Evolutionary conservation across 179 eudicot species (phyloP).

Genomic region (Heliamphora pulchella): DNA sequence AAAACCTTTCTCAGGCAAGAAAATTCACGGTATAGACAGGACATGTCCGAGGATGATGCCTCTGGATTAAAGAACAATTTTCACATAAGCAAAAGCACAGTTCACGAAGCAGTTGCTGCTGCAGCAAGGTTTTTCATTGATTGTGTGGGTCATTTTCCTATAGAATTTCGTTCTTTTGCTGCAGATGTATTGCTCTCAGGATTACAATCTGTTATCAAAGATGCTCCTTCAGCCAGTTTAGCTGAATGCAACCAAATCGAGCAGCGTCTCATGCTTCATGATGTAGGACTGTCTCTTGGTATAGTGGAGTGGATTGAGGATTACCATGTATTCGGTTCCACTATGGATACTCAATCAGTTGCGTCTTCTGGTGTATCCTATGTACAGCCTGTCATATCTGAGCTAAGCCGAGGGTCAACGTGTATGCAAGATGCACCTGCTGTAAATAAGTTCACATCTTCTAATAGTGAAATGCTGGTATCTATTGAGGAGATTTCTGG

Average conservation of each 20-base stretch:
- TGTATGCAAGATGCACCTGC: slow-evolving; percentile 10
- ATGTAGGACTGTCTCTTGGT: slow-evolving; percentile 75
- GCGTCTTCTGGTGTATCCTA: slow-evolving; percentile 26
- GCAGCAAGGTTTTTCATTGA: slow-evolving; percentile 61
- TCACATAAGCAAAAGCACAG: slow-evolving; percentile 19
- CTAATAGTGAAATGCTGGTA: slow-evolving; percentile 15
- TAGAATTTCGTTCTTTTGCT: slow-evolving; percentile 65
- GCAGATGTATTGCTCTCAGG: slow-evolving; percentile 75
- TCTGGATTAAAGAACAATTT: slow-evolving; percentile 10
- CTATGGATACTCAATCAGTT: slow-evolving; percentile 20
- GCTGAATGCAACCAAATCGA: slow-evolving; percentile 45
- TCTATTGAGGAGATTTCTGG: slow-evolving; percentile 23
- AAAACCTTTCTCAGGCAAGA: slow-evolving; percentile 11
- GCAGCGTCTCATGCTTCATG: slow-evolving; percentile 82
- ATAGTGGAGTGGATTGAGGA: slow-evolving; percentile 81
- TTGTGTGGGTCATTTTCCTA: slow-evolving; percentile 66
- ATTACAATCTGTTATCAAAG: slow-evolving; percentile 52
- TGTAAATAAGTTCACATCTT: slow-evolving; percentile 10
- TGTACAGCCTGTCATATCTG: slow-evolving; percentile 19
- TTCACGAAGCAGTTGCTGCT: slow-evolving; percentile 24
- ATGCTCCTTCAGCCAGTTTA: slow-evolving; percentile 56
- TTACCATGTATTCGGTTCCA: slow-evolving; percentile 43
- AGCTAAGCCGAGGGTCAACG: slow-evolving; percentile 16
- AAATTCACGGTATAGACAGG: slow-evolving; percentile 17
- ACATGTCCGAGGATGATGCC: slow-evolving; percentile 15